These are phyloP conservation scores for Neurospora africana DNA, from an alignment of 495 filamentous ascomycete genomes.

Conservation along the genomic window DNA sequence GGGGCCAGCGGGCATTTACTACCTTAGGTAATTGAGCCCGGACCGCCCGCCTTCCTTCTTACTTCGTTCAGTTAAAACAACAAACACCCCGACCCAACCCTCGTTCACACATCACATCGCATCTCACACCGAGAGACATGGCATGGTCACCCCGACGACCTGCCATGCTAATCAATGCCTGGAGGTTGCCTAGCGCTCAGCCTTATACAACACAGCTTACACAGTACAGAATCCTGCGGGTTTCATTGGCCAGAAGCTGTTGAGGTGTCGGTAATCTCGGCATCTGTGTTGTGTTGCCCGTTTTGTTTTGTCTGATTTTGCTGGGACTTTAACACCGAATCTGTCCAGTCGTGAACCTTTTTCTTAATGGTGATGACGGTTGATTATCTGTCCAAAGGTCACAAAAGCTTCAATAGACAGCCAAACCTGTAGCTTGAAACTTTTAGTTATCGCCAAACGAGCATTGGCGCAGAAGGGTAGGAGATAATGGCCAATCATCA, in stretches of 20 bases:
- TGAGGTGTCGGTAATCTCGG: background rate
- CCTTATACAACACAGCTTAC: background rate
- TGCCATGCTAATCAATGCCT: background rate
- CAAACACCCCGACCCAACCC: background rate
- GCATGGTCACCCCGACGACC: background rate
- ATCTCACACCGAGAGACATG: background rate
- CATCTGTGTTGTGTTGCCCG: background rate
- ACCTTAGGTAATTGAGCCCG: background rate
- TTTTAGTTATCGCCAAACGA: background rate
- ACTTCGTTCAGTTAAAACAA: background rate
- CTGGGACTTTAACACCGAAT: background rate
- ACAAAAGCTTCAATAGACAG: background rate
- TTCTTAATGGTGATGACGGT: no score
- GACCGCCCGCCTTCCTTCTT: background rate
- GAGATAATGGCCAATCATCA: no score
- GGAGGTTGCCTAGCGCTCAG: background rate
- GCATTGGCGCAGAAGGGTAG: no score
- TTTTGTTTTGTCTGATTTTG: background rate
- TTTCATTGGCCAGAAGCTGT: background rate
- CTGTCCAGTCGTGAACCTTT: no score
- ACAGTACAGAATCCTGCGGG: background rate
- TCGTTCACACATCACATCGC: background rate
- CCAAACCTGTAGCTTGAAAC: background rate
- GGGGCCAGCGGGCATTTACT: background rate
- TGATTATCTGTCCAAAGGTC: background rate